phyloP scores from a whole-genome alignment of 1,284 basidiomycete species.

The Ganoderma leucocontextum region DNA sequence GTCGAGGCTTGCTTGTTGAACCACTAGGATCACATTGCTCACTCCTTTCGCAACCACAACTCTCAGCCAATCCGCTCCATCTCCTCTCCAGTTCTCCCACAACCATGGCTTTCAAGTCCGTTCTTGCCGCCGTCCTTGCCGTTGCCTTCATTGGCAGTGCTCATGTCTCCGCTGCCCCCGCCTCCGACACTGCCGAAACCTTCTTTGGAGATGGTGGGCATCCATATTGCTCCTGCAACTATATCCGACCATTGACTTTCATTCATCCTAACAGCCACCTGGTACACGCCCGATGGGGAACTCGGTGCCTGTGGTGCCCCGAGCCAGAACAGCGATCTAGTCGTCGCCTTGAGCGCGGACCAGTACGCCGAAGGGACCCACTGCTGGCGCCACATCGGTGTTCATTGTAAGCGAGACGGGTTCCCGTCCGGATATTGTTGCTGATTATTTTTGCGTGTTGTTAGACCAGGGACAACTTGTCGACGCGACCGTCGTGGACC shows the following conservation, averaged over 20 bases:
- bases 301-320: conserved; percentile 18
- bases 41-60: background rate
- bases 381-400: conserved; percentile 18
- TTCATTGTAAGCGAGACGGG: conserved; percentile 3
- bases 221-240: background rate
- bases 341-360: conserved; percentile 26
- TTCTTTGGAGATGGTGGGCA: conserved; percentile 10
- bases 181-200: background rate
- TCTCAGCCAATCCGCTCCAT: background rate
- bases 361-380: conserved; percentile 25
- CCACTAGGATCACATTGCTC: conserved; percentile 6
- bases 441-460: background rate
- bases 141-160: background rate
- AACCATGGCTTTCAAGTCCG: conserved; percentile 3
- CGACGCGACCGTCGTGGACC: conserved; percentile 19
- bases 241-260: background rate
- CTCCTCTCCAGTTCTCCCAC: background rate
- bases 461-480: conserved; percentile 21
- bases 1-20: background rate
- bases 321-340: conserved; percentile 22
- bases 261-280: conserved; percentile 10
- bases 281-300: conserved; percentile 12
- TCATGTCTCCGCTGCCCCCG: background rate
- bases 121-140: background rate
- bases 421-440: background rate